Percentiles rank a stretch among this genome's conserved stretches.
These are phyloP conservation scores for Saturnispora kantuleensis DNA, from an alignment of 805 yeast genomes.

Conservation along the genomic window DNA sequence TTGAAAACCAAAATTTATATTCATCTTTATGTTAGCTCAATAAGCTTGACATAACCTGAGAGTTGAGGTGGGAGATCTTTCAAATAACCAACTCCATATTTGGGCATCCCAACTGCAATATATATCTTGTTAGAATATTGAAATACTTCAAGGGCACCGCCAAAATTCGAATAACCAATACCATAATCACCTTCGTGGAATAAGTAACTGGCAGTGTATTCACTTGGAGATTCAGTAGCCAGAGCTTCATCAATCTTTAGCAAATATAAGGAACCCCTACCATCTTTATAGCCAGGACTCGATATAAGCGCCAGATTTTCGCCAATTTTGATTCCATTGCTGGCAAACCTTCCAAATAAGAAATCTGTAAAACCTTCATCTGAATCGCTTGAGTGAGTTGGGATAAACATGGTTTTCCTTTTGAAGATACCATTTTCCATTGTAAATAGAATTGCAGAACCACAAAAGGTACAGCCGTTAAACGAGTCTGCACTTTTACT, in stretches of 20 bases:
- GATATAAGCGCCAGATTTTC: constrained; percentile 27
- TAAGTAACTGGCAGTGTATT: constrained; percentile 8
- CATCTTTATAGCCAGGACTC: constrained; percentile 25
- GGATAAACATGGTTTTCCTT: constrained; percentile 14
- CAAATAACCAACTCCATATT: constrained; percentile 16
- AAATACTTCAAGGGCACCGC: constrained; percentile 27
- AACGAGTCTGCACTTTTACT: constrained; percentile 23
- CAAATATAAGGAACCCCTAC: constrained; percentile 40
- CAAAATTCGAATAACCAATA: constrained; percentile 36
- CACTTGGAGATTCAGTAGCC: not conserved
- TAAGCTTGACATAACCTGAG: constrained; percentile 1
- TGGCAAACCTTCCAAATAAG: constrained; percentile 17
- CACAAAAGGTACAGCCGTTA: constrained; percentile 29
- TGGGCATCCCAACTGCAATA: constrained; percentile 31
- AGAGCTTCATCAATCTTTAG: constrained; percentile 20
- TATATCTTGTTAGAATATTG: constrained; percentile 12
- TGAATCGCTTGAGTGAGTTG: not conserved
- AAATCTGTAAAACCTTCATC: not conserved
- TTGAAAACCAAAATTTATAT: too few relatives aligned
- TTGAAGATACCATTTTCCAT: not conserved
- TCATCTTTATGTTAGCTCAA: not conserved
- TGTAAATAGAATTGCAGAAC: constrained; percentile 28
- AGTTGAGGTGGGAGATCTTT: not conserved
- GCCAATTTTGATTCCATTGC: constrained; percentile 8
- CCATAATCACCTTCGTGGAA: constrained; percentile 18